Conservation (phyloP, 768 basidiomycete species). For the Kondoa subrosea region DNA sequence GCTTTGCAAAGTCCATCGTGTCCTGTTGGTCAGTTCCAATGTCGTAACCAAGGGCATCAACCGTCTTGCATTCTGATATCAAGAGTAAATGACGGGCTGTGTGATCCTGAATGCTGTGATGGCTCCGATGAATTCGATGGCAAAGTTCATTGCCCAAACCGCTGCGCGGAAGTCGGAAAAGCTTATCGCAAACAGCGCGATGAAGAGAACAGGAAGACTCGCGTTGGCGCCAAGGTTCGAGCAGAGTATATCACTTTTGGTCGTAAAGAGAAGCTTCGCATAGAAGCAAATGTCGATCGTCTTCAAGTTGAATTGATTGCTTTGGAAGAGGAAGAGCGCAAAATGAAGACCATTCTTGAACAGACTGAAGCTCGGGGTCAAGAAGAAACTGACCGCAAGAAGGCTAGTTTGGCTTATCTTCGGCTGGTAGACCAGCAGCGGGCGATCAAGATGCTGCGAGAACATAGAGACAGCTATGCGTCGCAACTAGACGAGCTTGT, state of each 20-base stretch:
- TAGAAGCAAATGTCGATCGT: constrained; percentile 49
- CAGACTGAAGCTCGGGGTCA: constrained; percentile 60
- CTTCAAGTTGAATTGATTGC: constrained; percentile 42
- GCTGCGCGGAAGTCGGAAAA: constrained; percentile 58
- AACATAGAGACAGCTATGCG: constrained; percentile 52
- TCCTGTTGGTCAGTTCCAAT: constrained; percentile 45
- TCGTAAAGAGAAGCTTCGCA: constrained; percentile 67
- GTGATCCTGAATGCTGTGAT: constrained; percentile 86
- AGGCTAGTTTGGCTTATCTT: constrained; percentile 59
- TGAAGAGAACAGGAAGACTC: constrained; percentile 58
- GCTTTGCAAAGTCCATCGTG: constrained; percentile 19
- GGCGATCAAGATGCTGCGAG: constrained; percentile 59
- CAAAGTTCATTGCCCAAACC: constrained; percentile 48
- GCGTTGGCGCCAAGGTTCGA: constrained; percentile 86
- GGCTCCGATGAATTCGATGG: constrained; percentile 80
- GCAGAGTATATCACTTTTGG: constrained; percentile 73
- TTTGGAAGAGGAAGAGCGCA: constrained; percentile 34
- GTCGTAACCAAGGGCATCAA: constrained; percentile 71
- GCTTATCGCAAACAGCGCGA: constrained; percentile 50
- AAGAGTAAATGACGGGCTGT: constrained; percentile 79
- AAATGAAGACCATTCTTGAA: constrained; percentile 63
- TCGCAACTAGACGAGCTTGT: constrained; percentile 61
- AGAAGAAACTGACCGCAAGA: constrained; percentile 65
- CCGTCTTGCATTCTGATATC: constrained; percentile 61
- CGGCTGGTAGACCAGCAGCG: constrained; percentile 54